A percentile compares a stretch with the other conserved stretches of the same genome.
phyloP scores from a whole-genome alignment of 257 asterid genomes.

The Hygrophila difformis region DNA sequence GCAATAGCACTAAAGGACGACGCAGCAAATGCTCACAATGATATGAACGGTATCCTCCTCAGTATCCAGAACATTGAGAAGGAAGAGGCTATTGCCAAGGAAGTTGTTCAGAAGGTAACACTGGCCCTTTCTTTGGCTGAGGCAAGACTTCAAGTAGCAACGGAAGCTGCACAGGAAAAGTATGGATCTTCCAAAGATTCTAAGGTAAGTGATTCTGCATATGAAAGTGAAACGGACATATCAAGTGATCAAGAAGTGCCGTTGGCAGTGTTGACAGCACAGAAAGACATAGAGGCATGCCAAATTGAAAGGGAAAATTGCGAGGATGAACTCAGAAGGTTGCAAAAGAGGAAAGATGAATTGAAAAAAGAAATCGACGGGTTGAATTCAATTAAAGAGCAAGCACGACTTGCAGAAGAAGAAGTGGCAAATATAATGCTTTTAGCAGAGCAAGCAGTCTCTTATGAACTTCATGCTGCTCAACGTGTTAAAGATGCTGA shows the following conservation, averaged over 20 bases:
- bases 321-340: constrained; percentile 59
- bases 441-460: constrained; percentile 96
- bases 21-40: constrained; percentile 56
- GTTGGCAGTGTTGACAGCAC: constrained; percentile 52
- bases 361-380: constrained; percentile 78
- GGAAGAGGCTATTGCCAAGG: constrained; percentile 70
- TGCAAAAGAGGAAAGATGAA: constrained; percentile 73
- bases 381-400: constrained; percentile 58
- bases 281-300: constrained; percentile 45
- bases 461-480: constrained; percentile 83
- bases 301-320: constrained; percentile 46
- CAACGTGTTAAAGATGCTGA: constrained; percentile 79
- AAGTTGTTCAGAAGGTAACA: constrained; percentile 58
- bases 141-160: constrained; percentile 57
- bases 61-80: constrained; percentile 46
- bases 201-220: constrained; percentile 17
- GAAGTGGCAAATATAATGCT: constrained; percentile 92
- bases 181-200: constrained; percentile 17
- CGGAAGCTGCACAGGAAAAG: constrained; percentile 31
- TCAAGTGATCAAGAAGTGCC: constrained; percentile 31
- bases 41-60: constrained; percentile 41
- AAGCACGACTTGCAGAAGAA: constrained; percentile 74
- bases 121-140: constrained; percentile 75
- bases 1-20: constrained; percentile 88
- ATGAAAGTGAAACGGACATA: constrained; percentile 32